These are phyloP conservation scores for Salix arbutifolia DNA, from an alignment of 345 rosid genomes.

Conservation along the genomic window DNA sequence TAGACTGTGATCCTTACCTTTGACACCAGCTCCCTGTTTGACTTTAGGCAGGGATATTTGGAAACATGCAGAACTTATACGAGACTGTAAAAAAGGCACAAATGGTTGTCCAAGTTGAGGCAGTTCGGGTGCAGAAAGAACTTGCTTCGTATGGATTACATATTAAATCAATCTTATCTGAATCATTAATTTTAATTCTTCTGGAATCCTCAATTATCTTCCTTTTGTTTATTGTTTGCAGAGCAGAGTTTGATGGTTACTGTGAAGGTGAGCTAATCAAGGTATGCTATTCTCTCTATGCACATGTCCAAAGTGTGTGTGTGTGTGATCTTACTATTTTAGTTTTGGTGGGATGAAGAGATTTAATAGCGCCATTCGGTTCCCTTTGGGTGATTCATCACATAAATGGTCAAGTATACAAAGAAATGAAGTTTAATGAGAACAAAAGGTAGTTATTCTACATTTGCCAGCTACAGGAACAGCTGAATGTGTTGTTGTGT, in stretches of 20 bases:
- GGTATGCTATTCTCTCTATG: slow-evolving; percentile 34
- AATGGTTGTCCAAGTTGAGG: slow-evolving; percentile 96
- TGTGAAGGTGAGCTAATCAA: slow-evolving; percentile 93
- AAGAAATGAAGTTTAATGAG: not conserved
- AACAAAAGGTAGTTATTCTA: not conserved
- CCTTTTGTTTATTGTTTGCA: slow-evolving; percentile 31
- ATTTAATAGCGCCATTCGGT: not conserved
- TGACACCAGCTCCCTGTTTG: slow-evolving; percentile 19
- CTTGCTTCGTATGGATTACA: slow-evolving; percentile 62
- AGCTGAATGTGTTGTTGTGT: no score
- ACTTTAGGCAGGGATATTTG: slow-evolving; percentile 80
- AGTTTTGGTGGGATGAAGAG: not conserved
- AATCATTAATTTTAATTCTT: slow-evolving; percentile 3
- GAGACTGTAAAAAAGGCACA: slow-evolving; percentile 97
- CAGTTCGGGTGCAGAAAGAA: slow-evolving; percentile 86
- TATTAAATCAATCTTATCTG: not conserved
- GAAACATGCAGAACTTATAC: slow-evolving; percentile 84
- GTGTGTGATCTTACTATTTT: not conserved
- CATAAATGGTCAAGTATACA: not conserved
- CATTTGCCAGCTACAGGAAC: not conserved
- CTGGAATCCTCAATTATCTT: slow-evolving; percentile 11
- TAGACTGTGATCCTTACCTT: not conserved
- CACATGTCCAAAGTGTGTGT: not conserved
- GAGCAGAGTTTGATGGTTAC: slow-evolving; percentile 94
- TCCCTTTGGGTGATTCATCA: not conserved